These are phyloP conservation scores for Ceratopteris richardii DNA, from an alignment of 75 land plant species.

Conservation along the genomic window DNA sequence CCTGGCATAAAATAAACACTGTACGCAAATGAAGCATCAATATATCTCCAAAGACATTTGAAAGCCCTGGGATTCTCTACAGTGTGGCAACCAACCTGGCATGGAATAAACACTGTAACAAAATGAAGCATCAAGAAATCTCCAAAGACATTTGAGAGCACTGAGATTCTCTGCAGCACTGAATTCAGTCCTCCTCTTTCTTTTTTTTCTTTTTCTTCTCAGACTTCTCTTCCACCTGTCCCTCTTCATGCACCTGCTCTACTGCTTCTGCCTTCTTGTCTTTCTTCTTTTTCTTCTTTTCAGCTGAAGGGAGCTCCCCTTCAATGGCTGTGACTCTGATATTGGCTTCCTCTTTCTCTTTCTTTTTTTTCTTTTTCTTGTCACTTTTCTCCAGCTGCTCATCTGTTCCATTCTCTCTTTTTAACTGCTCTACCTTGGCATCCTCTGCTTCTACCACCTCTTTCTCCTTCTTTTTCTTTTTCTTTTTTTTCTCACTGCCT, in stretches of 20 bases:
- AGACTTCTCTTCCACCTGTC: conserved; percentile 11
- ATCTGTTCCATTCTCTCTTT: conserved; percentile 18
- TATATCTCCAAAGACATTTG: too few relatives aligned
- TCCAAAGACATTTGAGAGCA: too few relatives aligned
- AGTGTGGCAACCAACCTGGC: too few relatives aligned
- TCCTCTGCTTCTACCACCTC: conserved; percentile 43
- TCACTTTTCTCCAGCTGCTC: conserved; percentile 40
- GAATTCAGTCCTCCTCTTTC: conserved; percentile 6
- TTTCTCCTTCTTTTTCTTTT: conserved; percentile 31
- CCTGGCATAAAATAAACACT: too few relatives aligned
- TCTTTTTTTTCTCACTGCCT: conserved; percentile 11
- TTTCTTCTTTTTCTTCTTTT: conserved; percentile 38
- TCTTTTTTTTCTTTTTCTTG: conserved; percentile 22
- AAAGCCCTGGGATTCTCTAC: too few relatives aligned
- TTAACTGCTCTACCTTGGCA: conserved; percentile 15
- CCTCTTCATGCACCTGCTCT: not conserved
- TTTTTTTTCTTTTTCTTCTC: conserved; percentile 28
- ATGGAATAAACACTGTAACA: too few relatives aligned
- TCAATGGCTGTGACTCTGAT: conserved; percentile 7
- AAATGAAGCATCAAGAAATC: too few relatives aligned
- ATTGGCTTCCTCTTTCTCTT: conserved; percentile 34
- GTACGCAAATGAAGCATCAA: too few relatives aligned
- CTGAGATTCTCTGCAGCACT: too few relatives aligned
- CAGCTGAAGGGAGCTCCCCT: conserved; percentile 13
- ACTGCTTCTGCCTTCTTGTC: conserved; percentile 20